These are phyloP conservation scores for Epichloe baconii DNA, from an alignment of 2,329 filamentous ascomycete species.

Conservation along the genomic window DNA sequence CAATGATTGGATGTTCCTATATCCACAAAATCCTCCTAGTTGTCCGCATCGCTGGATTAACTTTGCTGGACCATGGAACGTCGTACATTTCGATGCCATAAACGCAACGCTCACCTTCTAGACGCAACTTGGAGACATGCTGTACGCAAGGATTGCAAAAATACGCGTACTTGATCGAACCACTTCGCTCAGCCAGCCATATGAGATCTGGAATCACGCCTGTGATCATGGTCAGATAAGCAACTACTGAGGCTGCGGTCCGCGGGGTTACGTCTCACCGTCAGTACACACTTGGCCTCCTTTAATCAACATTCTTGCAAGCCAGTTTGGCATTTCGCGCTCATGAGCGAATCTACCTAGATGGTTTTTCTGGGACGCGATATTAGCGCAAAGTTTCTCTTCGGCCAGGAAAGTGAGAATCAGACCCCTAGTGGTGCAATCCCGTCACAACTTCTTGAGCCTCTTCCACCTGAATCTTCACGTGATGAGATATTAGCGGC, in stretches of 20 bases:
- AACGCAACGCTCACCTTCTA: slow-evolving; percentile 42
- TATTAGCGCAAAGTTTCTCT: no score
- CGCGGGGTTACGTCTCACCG: not conserved
- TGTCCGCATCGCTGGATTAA: not conserved
- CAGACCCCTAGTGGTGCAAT: not conserved
- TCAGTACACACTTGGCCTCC: slow-evolving; percentile 6
- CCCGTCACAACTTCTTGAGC: not conserved
- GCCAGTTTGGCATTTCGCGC: slow-evolving; percentile 6
- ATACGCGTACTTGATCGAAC: slow-evolving; percentile 53
- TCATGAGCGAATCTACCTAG: slow-evolving; percentile 6
- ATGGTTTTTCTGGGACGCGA: slow-evolving; percentile 6
- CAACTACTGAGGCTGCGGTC: not conserved
- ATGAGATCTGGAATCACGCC: slow-evolving; percentile 50
- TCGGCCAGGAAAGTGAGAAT: not conserved
- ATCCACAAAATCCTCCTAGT: slow-evolving; percentile 79
- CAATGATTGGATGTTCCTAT: slow-evolving; percentile 89
- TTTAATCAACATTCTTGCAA: slow-evolving; percentile 1
- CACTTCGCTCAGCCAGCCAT: slow-evolving; percentile 51
- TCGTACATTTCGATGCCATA: not conserved
- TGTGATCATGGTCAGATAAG: slow-evolving; percentile 8
- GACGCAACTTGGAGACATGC: slow-evolving; percentile 71
- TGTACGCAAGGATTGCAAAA: slow-evolving; percentile 63
- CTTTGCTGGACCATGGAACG: not conserved
- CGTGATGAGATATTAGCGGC: not conserved
- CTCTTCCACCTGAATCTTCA: not conserved